Evolutionary conservation across 177 flowering plant species (phyloP), one percentile per base, ranked within the genome.

Genomic region (Vitis hybrid): DNA sequence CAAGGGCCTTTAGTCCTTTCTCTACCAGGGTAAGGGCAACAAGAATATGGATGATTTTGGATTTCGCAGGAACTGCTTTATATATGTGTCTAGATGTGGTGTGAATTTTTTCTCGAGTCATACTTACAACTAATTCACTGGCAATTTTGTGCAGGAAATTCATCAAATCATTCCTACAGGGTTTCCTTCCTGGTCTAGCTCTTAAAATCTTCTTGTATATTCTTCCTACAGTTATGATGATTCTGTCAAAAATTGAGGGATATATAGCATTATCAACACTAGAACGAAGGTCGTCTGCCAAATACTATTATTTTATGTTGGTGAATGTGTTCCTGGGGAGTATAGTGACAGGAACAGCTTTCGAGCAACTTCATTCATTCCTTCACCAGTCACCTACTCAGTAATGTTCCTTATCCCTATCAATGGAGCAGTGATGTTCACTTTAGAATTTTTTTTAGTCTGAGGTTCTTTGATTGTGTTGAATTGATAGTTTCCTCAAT

Each of bases 281-380:
- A 2, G 98, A 95, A 72, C 75, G 99, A 68, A 87, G 82, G 74
- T 74, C 98, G 31, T 88, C 99, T 61, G 86, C 92, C n/a, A 95
- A 95, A 69, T 93, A 89, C 76, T 93, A 95, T 76, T 90, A 87
- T 66, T 95, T 93, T 67, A 93, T 93, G 94, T 65, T 95, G 82
- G 98, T 95, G 68, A 95, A 95, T 75, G 99, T 95, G 13, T 95
- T 95, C 74, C 78, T 95, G 81, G 99, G 99, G 61, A 95, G 98
- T 74, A 90, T 95, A 58, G 81, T 85, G 49, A 77, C 98, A 14
- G 99, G 99, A 75, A 95, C 99, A 69, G 99, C 99, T 66, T 93
- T 95, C 53, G 78, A 91, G 81, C 99, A 95, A 66, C 90, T 95
- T 71, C 60, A 93, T 74, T 77, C 98, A 61, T 95, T 95, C 77